Base-by-base conservation (phyloP, 164 flowering plant species). In the Nymphaea colorata region DNA sequence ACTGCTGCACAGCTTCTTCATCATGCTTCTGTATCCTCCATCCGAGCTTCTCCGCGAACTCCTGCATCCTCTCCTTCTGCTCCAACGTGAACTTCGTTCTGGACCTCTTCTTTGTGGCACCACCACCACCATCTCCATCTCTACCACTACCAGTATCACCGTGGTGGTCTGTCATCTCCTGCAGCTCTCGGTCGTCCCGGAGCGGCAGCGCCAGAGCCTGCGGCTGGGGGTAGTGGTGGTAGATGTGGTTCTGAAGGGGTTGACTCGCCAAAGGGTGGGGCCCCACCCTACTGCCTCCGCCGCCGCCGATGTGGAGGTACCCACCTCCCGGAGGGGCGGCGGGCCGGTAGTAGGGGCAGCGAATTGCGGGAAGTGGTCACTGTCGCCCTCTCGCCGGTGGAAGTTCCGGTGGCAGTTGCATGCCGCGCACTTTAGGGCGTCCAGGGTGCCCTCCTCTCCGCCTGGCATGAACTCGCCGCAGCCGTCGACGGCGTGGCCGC, bases 1-100 rank as follows among this genome's bases (percentile, higher is more conserved):
- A 89, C 69, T 75, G 80, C 76, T 84, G 86, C 70, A 87, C 91
- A 0, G 79, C 78, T 0, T 72, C 85, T 41, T 87, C 95, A 41
- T 89, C 91, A 43, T 85, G 89, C 76, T 83, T 83, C 77, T 88
- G 91, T 16, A 88, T 85, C 67, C 89, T 72, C 94, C 94, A 88
- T 51, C 88, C 95, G 3, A 87, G 18, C 55, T 59, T 79, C 81
- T 89, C 95, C 5, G 95, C 85, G n/a, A 89, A 82, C 42, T 8
- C 85, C 74, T 83, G 66, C 95, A 89, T 87, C 79, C 78, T 84
- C n/a, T 88, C 91, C 73, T 86, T 88, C 79, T 88, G 94, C 70
- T 86, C 91, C 61, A 69, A 78, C 44, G 85, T 85, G 66, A 88
- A 88, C 76, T 82, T 89, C 0, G 91, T 86, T 64, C 95, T 59